Conservation (phyloP, 148 eudicot genomes). For the Linanthus parryae region DNA sequence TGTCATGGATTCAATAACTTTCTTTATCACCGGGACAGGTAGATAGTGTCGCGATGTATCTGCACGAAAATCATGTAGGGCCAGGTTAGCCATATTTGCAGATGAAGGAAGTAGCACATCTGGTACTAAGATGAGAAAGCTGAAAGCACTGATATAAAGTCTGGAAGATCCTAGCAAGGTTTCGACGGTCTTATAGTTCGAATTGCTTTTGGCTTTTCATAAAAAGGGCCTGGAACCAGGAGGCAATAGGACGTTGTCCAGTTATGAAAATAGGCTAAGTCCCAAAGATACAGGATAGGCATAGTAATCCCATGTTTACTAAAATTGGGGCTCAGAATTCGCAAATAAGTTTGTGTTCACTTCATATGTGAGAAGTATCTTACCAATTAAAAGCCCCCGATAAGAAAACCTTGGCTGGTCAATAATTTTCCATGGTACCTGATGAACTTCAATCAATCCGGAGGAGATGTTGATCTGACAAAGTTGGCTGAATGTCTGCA, state of each 20-base stretch:
- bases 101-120: too few relatives aligned
- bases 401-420: conserved; percentile 84
- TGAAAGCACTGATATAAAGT: too few relatives aligned
- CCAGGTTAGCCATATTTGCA: conserved; percentile 7
- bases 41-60: conserved; percentile 90
- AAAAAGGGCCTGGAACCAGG: too few relatives aligned
- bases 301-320: neutral
- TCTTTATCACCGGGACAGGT: conserved; percentile 69
- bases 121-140: neutral
- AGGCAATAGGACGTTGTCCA: too few relatives aligned
- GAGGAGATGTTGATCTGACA: conserved; percentile 53
- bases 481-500: conserved; percentile 94
- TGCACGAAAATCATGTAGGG: conserved; percentile 26
- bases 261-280: neutral
- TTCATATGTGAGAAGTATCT: conserved; percentile 10
- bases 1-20: conserved; percentile 89
- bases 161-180: too few relatives aligned
- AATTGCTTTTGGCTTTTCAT: too few relatives aligned
- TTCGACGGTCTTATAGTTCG: too few relatives aligned
- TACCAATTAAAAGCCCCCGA: conserved; percentile 86
- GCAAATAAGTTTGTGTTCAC: neutral
- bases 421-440: conserved; percentile 60
- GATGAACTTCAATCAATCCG: conserved; percentile 52
- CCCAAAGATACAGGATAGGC: neutral
- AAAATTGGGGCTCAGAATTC: neutral